phyloP scores from a whole-genome alignment of 768 basidiomycete species.

The Terana coerulea region DNA sequence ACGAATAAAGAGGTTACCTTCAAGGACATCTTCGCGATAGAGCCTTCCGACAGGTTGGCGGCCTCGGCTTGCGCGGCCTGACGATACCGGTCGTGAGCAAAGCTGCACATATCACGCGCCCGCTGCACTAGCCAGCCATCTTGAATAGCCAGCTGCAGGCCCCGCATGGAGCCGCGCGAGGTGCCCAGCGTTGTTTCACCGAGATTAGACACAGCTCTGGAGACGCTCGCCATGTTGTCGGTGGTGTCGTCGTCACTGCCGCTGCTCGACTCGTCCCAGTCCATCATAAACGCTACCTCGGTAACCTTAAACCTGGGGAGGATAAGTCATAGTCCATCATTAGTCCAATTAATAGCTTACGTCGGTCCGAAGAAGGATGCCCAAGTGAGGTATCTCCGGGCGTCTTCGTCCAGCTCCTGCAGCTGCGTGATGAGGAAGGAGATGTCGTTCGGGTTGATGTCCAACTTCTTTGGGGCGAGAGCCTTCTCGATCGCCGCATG shows the following conservation, averaged over 20 bases:
- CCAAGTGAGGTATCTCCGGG: slow-evolving; percentile 65
- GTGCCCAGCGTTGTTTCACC: slow-evolving; percentile 41
- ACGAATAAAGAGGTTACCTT: slow-evolving; percentile 37
- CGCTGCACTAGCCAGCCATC: slow-evolving; percentile 75
- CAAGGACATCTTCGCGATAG: slow-evolving; percentile 65
- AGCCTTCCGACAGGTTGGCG: slow-evolving; percentile 42
- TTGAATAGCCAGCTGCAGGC: slow-evolving; percentile 59
- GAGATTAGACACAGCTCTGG: slow-evolving; percentile 46
- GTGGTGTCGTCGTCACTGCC: slow-evolving; percentile 35
- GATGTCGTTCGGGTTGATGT: slow-evolving; percentile 56
- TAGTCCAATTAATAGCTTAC: slow-evolving; percentile 33
- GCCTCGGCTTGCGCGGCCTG: slow-evolving; percentile 67
- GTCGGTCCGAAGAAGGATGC: slow-evolving; percentile 71
- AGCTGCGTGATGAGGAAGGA: slow-evolving; percentile 58
- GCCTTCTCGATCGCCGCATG: slow-evolving; percentile 53
- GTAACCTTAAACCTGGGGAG: slow-evolving; percentile 63
- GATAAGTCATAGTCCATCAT: background rate
- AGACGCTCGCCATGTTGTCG: slow-evolving; percentile 47
- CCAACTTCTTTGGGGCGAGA: slow-evolving; percentile 46
- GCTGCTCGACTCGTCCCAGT: slow-evolving; percentile 61
- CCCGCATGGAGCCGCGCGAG: slow-evolving; percentile 58
- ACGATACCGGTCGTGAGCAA: slow-evolving; percentile 70
- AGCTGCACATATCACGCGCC: slow-evolving; percentile 73
- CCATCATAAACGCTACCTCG: slow-evolving; percentile 70
- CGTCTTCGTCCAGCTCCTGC: slow-evolving; percentile 58